Conservation (phyloP, 2,329 filamentous ascomycete genomes). For the Phyllosticta capitalensis region DNA sequence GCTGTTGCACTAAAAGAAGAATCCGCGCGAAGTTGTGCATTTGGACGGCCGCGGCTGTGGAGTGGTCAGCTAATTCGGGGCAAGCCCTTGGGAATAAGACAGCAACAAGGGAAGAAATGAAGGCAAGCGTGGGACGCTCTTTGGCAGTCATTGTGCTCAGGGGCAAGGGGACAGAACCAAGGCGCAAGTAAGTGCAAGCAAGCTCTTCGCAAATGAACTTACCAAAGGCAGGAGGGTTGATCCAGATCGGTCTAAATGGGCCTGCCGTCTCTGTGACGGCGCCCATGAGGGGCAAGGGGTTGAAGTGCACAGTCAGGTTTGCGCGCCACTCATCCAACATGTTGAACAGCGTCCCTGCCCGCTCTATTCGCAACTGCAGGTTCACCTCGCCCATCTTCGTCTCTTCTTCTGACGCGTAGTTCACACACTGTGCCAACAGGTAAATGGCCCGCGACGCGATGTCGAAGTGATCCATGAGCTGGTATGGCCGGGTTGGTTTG, state of each 20-base stretch:
- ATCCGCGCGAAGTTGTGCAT: constrained; percentile 45
- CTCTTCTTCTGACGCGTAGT: constrained; percentile 48
- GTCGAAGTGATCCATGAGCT: constrained; percentile 43
- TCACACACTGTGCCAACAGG: constrained; percentile 47
- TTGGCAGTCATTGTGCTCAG: not conserved
- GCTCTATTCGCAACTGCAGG: constrained; percentile 35
- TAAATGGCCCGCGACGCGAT: constrained; percentile 46
- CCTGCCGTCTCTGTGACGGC: constrained; percentile 1
- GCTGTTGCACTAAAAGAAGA: constrained; percentile 44
- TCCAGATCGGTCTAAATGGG: constrained; percentile 42
- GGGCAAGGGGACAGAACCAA: not conserved
- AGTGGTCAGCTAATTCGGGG: constrained; percentile 23
- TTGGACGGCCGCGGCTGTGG: constrained; percentile 39
- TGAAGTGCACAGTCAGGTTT: constrained; percentile 36
- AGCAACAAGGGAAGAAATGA: not conserved
- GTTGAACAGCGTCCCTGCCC: constrained; percentile 37
- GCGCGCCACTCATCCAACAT: constrained; percentile 43
- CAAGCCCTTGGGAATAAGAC: constrained; percentile 2
- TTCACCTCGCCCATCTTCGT: constrained; percentile 33
- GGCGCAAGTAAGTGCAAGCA: not conserved
- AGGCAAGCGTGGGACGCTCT: not conserved
- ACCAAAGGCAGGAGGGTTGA: constrained; percentile 39
- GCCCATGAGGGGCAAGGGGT: constrained; percentile 27
- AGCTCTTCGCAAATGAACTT: constrained; percentile 10
- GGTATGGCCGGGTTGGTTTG: constrained; percentile 42